phyloP scores from a whole-genome alignment of 371 early-diverging fungal genomes.

The Mortierella sp. region DNA sequence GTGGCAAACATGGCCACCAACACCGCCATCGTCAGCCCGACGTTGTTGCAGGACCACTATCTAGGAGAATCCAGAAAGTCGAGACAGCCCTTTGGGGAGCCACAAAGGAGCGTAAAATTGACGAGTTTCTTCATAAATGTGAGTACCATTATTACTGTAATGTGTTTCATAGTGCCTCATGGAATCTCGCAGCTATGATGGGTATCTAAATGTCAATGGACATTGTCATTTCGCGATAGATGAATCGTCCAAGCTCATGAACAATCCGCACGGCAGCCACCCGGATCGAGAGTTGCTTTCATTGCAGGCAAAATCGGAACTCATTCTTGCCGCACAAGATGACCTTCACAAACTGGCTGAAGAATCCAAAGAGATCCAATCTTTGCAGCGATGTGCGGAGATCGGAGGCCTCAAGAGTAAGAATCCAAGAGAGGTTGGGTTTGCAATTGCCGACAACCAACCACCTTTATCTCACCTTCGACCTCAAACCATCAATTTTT shows the following conservation, averaged over 20 bases:
- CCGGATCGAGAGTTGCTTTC: slow-evolving; percentile 63
- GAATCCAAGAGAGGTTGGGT: background rate
- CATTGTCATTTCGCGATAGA: slow-evolving; percentile 45
- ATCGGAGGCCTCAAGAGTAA: slow-evolving; percentile 58
- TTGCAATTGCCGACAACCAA: too few species aligned
- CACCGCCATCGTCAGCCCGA: slow-evolving; percentile 3
- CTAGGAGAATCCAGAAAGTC: slow-evolving; percentile 40
- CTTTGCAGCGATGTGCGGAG: slow-evolving; percentile 62
- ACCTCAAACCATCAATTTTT: background rate
- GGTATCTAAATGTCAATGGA: too few species aligned
- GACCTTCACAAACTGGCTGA: slow-evolving; percentile 63
- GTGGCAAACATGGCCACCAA: slow-evolving; percentile 7
- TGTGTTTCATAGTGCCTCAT: too few species aligned
- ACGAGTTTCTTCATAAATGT: slow-evolving; percentile 69
- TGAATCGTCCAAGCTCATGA: slow-evolving; percentile 57
- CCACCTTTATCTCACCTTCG: background rate
- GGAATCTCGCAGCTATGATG: too few species aligned
- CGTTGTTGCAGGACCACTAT: slow-evolving; percentile 38
- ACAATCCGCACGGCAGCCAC: slow-evolving; percentile 57
- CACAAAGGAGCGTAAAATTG: slow-evolving; percentile 55
- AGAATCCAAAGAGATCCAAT: slow-evolving; percentile 66
- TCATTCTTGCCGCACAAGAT: slow-evolving; percentile 63
- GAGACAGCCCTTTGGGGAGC: slow-evolving; percentile 31
- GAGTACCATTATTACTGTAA: slow-evolving; percentile 9
- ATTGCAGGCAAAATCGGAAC: slow-evolving; percentile 66